A percentile compares a stretch with the other conserved stretches of the same genome.
phyloP scores from a whole-genome alignment of 768 basidiomycete species.

The Cubamyces lactineus region DNA sequence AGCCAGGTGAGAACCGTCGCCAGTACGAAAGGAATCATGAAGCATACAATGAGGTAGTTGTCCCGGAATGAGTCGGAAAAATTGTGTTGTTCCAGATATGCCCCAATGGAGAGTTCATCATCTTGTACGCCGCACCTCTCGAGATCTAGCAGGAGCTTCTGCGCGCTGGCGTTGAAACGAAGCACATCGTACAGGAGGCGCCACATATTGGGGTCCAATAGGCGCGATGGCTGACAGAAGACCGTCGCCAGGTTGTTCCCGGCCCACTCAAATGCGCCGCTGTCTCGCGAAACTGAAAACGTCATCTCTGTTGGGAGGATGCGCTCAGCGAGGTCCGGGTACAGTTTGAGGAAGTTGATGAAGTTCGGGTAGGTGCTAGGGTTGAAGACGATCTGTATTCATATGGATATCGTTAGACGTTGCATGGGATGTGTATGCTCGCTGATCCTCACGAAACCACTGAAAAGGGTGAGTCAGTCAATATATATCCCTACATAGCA shows the following conservation, averaged over 20 bases:
- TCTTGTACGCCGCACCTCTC: conserved; percentile 29
- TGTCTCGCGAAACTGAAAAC: conserved; percentile 74
- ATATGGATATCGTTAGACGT: background rate
- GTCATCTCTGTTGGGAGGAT: conserved; percentile 73
- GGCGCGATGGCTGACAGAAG: conserved; percentile 66
- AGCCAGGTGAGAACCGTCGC: background rate
- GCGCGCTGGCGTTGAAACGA: conserved; percentile 72
- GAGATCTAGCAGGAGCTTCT: conserved; percentile 44
- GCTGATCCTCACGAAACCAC: conserved; percentile 56
- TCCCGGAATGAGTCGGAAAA: conserved; percentile 72
- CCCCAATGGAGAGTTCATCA: conserved; percentile 49
- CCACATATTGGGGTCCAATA: conserved; percentile 71
- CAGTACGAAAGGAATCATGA: background rate
- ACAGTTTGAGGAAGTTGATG: conserved; percentile 61
- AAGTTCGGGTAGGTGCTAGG: conserved; percentile 81
- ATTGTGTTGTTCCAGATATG: conserved; percentile 60
- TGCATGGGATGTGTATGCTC: background rate
- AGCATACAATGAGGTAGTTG: conserved; percentile 71
- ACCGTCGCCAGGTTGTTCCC: conserved; percentile 62
- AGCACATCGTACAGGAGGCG: conserved; percentile 71
- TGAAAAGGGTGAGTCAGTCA: conserved; percentile 28
- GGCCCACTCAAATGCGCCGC: conserved; percentile 76
- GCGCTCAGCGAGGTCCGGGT: conserved; percentile 43
- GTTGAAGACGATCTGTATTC: conserved; percentile 70
- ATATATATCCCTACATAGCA: background rate